Base-by-base conservation (phyloP, 139 green algal species). In the Mesotaenium endlicherianum region DNA sequence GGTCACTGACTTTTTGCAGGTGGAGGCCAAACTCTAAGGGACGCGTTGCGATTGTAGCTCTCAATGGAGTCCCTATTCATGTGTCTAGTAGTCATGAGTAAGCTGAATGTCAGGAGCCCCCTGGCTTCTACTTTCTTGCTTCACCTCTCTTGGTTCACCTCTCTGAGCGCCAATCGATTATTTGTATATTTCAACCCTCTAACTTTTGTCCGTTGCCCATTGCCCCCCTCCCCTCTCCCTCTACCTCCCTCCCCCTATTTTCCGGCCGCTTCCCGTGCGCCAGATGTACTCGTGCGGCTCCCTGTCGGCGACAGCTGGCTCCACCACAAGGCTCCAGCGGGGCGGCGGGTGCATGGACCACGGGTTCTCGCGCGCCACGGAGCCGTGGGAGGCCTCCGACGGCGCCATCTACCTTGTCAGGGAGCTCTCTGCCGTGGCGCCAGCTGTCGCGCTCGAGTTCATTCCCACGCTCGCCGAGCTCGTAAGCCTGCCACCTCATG, bases 361-460 rank as follows among this genome's bases (percentile, higher is more conserved):
- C 75, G 92, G 93, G 41, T 95, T 95, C 83, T 34, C n/a, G n/a
- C n/a, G n/a, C n/a, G n/a, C n/a, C 16, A 14, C 75, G 57, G 89
- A 97, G 88, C 91, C 93, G 0, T 98, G 95, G 95, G 95, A 98
- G 89, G 93, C 93, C 0, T 93, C 91, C 0, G 95, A 98, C 60
- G 95, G 95, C 0, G 93, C 91, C 0, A 76, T 97, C 3, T 93
- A 94, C 84, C 87, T 98, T 78, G 64, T 98, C 41, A 42, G 88
- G 6, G 92, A 96, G 82, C 88, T 97, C 49, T 81, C 92, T 26
- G 74, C 55, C 1, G 79, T 90, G 8, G 16, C 53, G 34, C 83
- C 83, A 2, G 60, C 49, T 34, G 36, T 26, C 16, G 80, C 26
- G 43, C 8, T 50, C 1, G 70, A 91, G 67, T 91, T 93, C 45